These are phyloP conservation scores for Grosmannia penicillata DNA, from an alignment of 2,329 filamentous ascomycete species.

Conservation along the genomic window DNA sequence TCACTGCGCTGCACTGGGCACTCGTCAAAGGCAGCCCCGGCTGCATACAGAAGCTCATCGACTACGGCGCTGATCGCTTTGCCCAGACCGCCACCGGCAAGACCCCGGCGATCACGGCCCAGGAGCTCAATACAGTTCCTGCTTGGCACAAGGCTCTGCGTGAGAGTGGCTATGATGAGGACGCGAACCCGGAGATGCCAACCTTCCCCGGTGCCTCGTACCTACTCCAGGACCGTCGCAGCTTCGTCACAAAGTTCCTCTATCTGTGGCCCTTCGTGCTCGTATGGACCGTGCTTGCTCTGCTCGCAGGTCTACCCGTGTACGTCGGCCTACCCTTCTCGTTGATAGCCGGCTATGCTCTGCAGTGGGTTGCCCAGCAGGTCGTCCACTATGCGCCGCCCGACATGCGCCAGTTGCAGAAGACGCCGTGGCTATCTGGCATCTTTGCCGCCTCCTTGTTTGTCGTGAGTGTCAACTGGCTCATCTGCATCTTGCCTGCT, in stretches of 20 bases:
- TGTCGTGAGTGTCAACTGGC: constrained; percentile 62
- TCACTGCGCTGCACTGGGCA: constrained; percentile 92
- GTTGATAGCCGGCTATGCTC: constrained; percentile 46
- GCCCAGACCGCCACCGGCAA: constrained; percentile 82
- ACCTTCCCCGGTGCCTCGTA: constrained; percentile 60
- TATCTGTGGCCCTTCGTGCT: constrained; percentile 80
- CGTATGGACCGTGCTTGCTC: constrained; percentile 53
- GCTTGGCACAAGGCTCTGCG: constrained; percentile 28
- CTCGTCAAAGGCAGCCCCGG: constrained; percentile 82
- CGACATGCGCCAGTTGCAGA: constrained; percentile 81
- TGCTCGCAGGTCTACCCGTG: constrained; percentile 60
- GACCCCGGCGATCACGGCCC: constrained; percentile 70
- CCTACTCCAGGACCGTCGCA: constrained; percentile 61
- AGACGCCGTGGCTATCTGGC: constrained; percentile 84
- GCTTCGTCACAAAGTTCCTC: constrained; percentile 70
- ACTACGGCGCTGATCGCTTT: constrained; percentile 90
- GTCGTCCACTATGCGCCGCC: constrained; percentile 68
- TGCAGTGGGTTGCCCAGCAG: constrained; percentile 67
- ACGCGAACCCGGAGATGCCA: constrained; percentile 55
- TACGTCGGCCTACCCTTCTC: constrained; percentile 63
- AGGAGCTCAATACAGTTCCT: constrained; percentile 73
- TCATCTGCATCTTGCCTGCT: constrained; percentile 51
- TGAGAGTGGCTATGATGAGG: constrained; percentile 27
- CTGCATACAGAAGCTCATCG: constrained; percentile 85
- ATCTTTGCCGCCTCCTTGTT: constrained; percentile 84